Evolutionary conservation across 805 yeast genomes (phyloP).

Genomic region (Starmerella cellae): DNA sequence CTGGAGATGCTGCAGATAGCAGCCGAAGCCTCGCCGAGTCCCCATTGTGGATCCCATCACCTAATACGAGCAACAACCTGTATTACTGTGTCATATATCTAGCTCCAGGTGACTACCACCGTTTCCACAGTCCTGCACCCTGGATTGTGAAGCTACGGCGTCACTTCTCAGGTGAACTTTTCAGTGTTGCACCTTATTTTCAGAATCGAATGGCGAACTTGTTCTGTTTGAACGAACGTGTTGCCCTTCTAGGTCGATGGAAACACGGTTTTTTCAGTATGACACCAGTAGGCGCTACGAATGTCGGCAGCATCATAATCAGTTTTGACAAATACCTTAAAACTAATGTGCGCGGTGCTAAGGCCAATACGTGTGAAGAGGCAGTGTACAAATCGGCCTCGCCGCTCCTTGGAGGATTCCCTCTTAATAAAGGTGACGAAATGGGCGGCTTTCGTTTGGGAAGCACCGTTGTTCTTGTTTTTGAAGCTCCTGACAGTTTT

Average conservation of each 20-base stretch:
- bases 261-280: conserved; percentile 91
- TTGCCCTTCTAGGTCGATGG: conserved; percentile 91
- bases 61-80: conserved; percentile 40
- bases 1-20: conserved; percentile 11
- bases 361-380: conserved; percentile 77
- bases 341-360: conserved; percentile 49
- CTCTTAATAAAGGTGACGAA: conserved; percentile 81
- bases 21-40: conserved; percentile 1
- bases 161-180: conserved; percentile 90
- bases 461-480: conserved; percentile 88
- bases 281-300: conserved; percentile 99
- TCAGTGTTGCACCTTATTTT: conserved; percentile 92
- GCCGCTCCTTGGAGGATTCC: conserved; percentile 65
- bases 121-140: conserved; percentile 88
- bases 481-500: conserved; percentile 84
- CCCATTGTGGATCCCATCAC: conserved; percentile 5
- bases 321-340: conserved; percentile 82
- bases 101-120: conserved; percentile 97
- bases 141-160: conserved; percentile 93
- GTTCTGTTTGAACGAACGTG: conserved; percentile 87
- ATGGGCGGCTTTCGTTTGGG: conserved; percentile 97
- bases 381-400: conserved; percentile 82
- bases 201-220: conserved; percentile 76
- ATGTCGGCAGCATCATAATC: conserved; percentile 87
- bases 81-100: conserved; percentile 84